Conservation (phyloP, 179 eudicot species). For the Dionaea muscipula region DNA sequence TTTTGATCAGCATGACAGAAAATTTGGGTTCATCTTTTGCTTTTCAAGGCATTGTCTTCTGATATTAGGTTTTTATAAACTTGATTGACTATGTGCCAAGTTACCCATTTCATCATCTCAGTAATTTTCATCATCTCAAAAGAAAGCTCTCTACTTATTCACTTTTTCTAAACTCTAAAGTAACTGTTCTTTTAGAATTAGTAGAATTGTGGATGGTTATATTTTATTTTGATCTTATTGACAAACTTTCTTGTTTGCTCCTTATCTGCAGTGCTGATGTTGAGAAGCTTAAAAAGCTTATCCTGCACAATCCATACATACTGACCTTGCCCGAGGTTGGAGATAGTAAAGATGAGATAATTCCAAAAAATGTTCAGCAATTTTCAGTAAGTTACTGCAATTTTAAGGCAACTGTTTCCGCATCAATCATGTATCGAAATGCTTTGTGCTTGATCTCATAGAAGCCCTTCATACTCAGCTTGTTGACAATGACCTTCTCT, state of each 20-base stretch:
- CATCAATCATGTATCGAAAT: no score
- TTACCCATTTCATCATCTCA: no score
- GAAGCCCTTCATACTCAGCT: not conserved
- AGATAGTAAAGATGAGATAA: slow-evolving; percentile 60
- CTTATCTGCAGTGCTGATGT: slow-evolving; percentile 61
- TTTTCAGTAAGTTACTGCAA: slow-evolving; percentile 44
- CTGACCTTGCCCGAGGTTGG: slow-evolving; percentile 77
- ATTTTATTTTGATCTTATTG: not conserved
- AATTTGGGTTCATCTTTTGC: no score
- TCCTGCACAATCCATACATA: slow-evolving; percentile 80
- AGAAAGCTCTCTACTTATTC: no score
- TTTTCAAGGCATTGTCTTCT: no score
- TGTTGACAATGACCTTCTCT: no score
- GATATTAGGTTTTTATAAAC: no score
- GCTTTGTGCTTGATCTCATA: not conserved
- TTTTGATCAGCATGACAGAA: no score
- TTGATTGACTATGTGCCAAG: no score
- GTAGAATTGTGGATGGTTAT: not conserved
- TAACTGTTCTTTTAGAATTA: no score
- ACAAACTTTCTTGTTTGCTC: not conserved
- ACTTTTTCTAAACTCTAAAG: no score
- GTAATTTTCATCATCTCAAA: no score
- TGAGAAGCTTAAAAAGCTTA: slow-evolving; percentile 76
- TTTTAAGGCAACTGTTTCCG: not conserved
- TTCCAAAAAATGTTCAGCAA: slow-evolving; percentile 85